Evolutionary conservation across 768 basidiomycete species (phyloP).

Genomic region (Suillus sp.): DNA sequence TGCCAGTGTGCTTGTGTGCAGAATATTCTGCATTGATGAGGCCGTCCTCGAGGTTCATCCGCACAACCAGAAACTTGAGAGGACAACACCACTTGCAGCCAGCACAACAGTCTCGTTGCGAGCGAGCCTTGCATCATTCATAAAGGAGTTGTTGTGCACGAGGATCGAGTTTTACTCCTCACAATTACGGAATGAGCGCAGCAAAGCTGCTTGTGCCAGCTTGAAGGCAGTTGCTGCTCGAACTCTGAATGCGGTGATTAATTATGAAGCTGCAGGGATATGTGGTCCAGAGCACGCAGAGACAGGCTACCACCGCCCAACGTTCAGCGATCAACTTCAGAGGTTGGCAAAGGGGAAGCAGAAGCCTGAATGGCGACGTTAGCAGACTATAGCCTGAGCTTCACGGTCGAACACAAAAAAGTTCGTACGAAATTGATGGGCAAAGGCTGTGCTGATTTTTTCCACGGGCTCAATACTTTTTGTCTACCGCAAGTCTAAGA

Average conservation of each 20-base stretch:
- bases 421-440: no score
- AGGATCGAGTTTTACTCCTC: background rate
- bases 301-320: background rate
- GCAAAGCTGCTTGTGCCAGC: background rate
- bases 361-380: background rate
- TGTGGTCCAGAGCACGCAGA: background rate
- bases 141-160: background rate
- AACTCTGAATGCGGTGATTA: background rate
- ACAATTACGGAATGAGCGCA: background rate
- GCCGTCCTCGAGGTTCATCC: background rate
- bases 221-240: background rate
- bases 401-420: no score
- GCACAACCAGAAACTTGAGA: background rate
- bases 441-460: no score
- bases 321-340: background rate
- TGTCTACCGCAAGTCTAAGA: no score
- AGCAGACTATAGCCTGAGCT: no score
- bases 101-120: background rate
- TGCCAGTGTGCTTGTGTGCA: background rate
- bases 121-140: background rate
- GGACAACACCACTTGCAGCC: background rate
- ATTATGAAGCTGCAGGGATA: background rate
- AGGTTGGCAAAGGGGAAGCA: background rate
- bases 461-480: no score
- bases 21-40: background rate